A percentile compares a stretch with the other conserved stretches of the same genome.
phyloP scores from a whole-genome alignment of 805 yeast species.

The Candida alai region DNA sequence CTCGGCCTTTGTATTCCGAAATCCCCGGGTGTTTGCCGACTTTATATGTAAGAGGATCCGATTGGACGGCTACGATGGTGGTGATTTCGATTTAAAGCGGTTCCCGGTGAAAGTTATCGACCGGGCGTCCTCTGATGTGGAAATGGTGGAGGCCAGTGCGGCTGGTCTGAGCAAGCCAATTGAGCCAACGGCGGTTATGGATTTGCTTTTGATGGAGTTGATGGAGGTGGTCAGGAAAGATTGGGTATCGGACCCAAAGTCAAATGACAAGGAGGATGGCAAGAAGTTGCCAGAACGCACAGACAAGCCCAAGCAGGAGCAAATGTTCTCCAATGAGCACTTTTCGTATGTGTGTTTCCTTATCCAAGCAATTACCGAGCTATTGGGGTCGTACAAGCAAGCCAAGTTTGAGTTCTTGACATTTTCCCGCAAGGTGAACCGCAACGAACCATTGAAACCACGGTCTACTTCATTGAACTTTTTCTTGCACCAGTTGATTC shows the following conservation, averaged over 20 bases:
- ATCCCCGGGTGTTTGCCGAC: constrained; percentile 47
- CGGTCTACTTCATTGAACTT: constrained; percentile 74
- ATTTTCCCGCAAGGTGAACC: constrained; percentile 55
- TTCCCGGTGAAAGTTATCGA: constrained; percentile 17
- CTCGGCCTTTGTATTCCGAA: constrained; percentile 44
- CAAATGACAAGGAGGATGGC: constrained; percentile 8
- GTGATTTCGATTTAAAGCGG: constrained; percentile 16
- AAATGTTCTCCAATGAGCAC: constrained; percentile 47
- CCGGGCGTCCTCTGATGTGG: constrained; percentile 11
- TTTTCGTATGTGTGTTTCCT: constrained; percentile 68
- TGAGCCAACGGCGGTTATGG: constrained; percentile 55
- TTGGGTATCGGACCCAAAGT: constrained; percentile 29
- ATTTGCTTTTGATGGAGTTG: constrained; percentile 59
- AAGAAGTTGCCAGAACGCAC: constrained; percentile 20
- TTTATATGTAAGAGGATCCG: constrained; percentile 39
- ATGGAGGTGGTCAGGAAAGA: constrained; percentile 44
- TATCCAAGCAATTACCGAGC: constrained; percentile 63
- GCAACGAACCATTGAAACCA: constrained; percentile 50
- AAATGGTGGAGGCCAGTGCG: constrained; percentile 26
- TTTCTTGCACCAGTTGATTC: constrained; percentile 69
- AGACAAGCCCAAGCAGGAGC: constrained; percentile 16
- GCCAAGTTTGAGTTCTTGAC: constrained; percentile 80
- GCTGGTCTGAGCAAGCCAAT: constrained; percentile 5
- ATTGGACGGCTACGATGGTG: constrained; percentile 42
- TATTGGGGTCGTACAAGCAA: constrained; percentile 72